Percentiles rank a stretch among this genome's conserved stretches.
Evolutionary conservation across 768 basidiomycete species (phyloP).

Genomic region (Trametes sanguinea): DNA sequence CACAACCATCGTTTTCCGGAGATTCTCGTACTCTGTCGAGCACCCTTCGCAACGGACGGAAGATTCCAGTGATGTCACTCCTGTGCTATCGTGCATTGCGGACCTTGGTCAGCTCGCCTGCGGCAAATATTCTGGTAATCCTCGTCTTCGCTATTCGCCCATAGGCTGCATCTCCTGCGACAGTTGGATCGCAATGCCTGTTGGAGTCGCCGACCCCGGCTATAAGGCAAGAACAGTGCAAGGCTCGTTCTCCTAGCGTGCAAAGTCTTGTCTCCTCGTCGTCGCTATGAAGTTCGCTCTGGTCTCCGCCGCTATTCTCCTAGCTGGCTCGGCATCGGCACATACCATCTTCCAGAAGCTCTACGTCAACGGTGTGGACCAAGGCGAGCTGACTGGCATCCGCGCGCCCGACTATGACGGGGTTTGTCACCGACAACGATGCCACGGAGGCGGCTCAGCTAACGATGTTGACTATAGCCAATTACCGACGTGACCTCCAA

Average conservation of each 20-base stretch:
- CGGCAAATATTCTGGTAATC: neutral
- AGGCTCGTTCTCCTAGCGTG: too few relatives aligned
- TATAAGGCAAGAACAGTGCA: too few relatives aligned
- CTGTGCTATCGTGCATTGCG: too few relatives aligned
- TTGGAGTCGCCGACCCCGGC: too few relatives aligned
- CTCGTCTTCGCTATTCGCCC: neutral
- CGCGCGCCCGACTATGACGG: constrained; percentile 50
- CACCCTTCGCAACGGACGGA: too few relatives aligned
- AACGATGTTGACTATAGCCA: constrained; percentile 38
- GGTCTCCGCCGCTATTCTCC: neutral
- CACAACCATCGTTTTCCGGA: too few relatives aligned
- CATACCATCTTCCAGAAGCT: constrained; percentile 59
- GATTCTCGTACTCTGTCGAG: too few relatives aligned
- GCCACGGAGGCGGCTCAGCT: neutral
- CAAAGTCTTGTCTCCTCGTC: too few relatives aligned
- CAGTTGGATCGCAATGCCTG: too few relatives aligned
- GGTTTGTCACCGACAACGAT: constrained; percentile 35
- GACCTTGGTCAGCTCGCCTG: too few relatives aligned
- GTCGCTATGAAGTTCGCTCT: neutral
- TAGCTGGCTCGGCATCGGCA: constrained; percentile 38
- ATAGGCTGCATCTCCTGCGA: too few relatives aligned
- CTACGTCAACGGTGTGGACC: constrained; percentile 53
- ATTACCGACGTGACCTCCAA: constrained; percentile 58
- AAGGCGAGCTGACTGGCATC: constrained; percentile 47
- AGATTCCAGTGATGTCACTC: too few relatives aligned